These are phyloP conservation scores for Quercus aquifolioides DNA, from an alignment of 306 rosid species.

Conservation along the genomic window DNA sequence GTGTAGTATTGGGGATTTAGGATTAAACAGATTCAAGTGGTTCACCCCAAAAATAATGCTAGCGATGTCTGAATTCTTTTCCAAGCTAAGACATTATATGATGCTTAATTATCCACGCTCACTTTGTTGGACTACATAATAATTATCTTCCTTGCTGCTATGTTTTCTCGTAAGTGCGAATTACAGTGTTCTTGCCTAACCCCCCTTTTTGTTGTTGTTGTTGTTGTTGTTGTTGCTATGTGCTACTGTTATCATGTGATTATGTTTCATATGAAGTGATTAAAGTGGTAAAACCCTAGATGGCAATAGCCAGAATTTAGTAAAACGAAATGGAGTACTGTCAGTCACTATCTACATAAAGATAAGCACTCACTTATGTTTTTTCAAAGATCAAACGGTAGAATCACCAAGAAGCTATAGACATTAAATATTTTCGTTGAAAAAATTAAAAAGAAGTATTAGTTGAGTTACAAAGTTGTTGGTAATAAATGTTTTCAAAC, in stretches of 20 bases:
- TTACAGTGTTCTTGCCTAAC: neutral
- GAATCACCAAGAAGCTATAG: too few relatives aligned
- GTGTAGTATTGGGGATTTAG: neutral
- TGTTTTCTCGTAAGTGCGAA: neutral
- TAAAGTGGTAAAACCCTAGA: too few relatives aligned
- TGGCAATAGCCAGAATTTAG: too few relatives aligned
- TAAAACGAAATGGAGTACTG: too few relatives aligned
- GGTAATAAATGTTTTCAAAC: too few relatives aligned
- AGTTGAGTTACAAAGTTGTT: too few relatives aligned
- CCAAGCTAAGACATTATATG: neutral
- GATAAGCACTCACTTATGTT: too few relatives aligned
- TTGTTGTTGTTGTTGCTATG: neutral
- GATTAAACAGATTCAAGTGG: neutral
- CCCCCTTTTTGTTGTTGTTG: too few relatives aligned
- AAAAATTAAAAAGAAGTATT: too few relatives aligned
- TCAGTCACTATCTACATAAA: too few relatives aligned
- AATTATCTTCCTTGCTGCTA: neutral
- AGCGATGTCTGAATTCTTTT: constrained; percentile 11
- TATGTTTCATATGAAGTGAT: neutral
- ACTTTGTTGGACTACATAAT: neutral
- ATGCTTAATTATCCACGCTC: neutral
- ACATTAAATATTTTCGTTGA: too few relatives aligned
- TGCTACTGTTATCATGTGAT: neutral
- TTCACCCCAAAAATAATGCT: neutral
- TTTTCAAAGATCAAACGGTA: too few relatives aligned